A percentile compares a stretch with the other conserved stretches of the same genome.
phyloP scores from a whole-genome alignment of 139 green algal species.

The Zygnema circumcarinatum region DNA sequence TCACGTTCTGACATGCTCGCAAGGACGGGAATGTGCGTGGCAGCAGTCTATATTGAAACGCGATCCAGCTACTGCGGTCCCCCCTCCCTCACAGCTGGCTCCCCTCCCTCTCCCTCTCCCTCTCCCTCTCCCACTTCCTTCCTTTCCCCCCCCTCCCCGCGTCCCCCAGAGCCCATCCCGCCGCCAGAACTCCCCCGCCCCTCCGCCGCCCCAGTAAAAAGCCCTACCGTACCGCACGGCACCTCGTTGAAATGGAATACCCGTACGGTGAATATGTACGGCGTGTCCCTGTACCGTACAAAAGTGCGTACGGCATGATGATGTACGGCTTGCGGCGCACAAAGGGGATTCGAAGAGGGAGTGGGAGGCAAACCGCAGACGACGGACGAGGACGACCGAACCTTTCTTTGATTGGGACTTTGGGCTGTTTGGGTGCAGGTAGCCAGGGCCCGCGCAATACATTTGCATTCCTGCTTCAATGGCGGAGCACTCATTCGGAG shows the following conservation, averaged over 20 bases:
- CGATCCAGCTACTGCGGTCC: background rate
- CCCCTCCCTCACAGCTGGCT: background rate
- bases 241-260: background rate
- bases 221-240: background rate
- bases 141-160: background rate
- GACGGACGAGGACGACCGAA: background rate
- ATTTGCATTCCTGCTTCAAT: too few species aligned
- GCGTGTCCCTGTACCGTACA: background rate
- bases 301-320: background rate
- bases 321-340: background rate
- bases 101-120: background rate
- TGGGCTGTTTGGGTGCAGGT: too few species aligned
- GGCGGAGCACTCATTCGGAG: too few species aligned
- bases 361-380: background rate
- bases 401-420: background rate
- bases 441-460: too few species aligned
- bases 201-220: background rate
- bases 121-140: conserved; percentile 20
- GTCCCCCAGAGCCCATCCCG: background rate
- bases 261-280: too few species aligned
- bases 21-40: too few species aligned
- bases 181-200: background rate
- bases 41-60: too few species aligned
- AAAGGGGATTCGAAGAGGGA: background rate
- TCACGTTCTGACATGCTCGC: too few species aligned